Percentiles rank a stretch among this genome's conserved stretches.
phyloP scores from a whole-genome alignment of 768 basidiomycete genomes.

The Coprinopsis marcescibilis region DNA sequence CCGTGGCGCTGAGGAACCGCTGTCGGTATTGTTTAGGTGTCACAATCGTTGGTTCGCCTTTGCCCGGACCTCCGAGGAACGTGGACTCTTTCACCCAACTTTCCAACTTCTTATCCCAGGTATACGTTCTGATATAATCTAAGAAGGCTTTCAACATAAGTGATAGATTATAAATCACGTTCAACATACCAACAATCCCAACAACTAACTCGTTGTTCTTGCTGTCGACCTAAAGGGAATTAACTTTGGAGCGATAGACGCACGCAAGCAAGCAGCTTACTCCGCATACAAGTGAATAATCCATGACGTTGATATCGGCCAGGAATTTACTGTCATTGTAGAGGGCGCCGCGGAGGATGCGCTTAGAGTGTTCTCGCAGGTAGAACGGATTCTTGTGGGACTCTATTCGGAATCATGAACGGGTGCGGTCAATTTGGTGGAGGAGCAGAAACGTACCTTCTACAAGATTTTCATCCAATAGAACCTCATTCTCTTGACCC shows the following conservation, averaged over 20 bases:
- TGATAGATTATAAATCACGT: not conserved
- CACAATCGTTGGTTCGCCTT: slow-evolving; percentile 93
- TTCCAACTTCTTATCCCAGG: slow-evolving; percentile 98
- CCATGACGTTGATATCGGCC: slow-evolving; percentile 93
- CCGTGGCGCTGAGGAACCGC: slow-evolving; percentile 83
- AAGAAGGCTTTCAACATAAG: slow-evolving; percentile 5
- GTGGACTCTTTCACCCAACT: slow-evolving; percentile 97
- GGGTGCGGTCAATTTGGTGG: not conserved
- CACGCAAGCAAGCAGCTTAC: slow-evolving; percentile 18
- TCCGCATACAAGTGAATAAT: slow-evolving; percentile 94
- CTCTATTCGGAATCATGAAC: slow-evolving; percentile 36
- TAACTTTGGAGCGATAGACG: not conserved
- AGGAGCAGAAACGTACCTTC: slow-evolving; percentile 51
- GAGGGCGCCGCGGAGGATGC: slow-evolving; percentile 83
- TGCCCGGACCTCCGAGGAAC: slow-evolving; percentile 76
- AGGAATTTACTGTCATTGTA: slow-evolving; percentile 96
- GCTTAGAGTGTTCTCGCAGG: slow-evolving; percentile 93
- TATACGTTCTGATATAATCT: slow-evolving; percentile 96
- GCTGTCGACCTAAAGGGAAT: slow-evolving; percentile 60
- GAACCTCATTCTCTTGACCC: slow-evolving; percentile 85
- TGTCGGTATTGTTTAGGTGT: slow-evolving; percentile 93
- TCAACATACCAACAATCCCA: slow-evolving; percentile 85
- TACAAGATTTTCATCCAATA: slow-evolving; percentile 94
- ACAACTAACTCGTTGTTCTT: slow-evolving; percentile 86
- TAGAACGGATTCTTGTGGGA: slow-evolving; percentile 87